phyloP scores from a whole-genome alignment of 768 basidiomycete genomes.

The Tubosaeta sp. region DNA sequence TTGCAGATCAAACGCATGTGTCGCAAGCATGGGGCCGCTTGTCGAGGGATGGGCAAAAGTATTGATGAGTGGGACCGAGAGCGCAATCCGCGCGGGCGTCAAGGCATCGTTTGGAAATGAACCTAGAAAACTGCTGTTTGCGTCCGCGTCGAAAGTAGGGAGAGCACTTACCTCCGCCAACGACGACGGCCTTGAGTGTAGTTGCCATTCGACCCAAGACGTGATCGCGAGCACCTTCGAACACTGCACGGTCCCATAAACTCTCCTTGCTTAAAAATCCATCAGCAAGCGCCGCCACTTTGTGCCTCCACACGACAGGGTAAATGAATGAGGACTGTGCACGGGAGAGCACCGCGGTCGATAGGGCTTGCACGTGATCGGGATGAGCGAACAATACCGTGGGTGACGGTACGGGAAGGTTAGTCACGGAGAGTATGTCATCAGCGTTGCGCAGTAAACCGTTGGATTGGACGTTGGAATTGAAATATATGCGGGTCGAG shows the following conservation, averaged over 20 bases:
- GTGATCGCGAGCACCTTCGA: conserved; percentile 59
- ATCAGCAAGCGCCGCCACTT: conserved; percentile 59
- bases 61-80: conserved; percentile 75
- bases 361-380: conserved; percentile 53
- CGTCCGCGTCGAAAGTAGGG: neutral
- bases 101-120: conserved; percentile 45
- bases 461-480: conserved; percentile 15
- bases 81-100: conserved; percentile 63
- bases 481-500: conserved; percentile 49
- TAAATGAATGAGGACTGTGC: conserved; percentile 55
- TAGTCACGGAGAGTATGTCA: conserved; percentile 45
- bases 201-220: conserved; percentile 58
- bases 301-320: conserved; percentile 73
- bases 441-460: conserved; percentile 31
- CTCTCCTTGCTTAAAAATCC: conserved; percentile 77
- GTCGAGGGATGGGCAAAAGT: conserved; percentile 57
- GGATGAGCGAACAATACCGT: conserved; percentile 76
- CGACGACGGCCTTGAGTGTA: conserved; percentile 62
- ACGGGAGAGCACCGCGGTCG: conserved; percentile 47
- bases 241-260: conserved; percentile 80
- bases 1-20: conserved; percentile 85
- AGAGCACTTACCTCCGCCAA: conserved; percentile 60
- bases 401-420: conserved; percentile 63
- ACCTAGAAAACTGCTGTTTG: conserved; percentile 33
- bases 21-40: conserved; percentile 74